These are phyloP conservation scores for Umbilicus rupestris DNA, from an alignment of 164 flowering plant species.

Conservation along the genomic window DNA sequence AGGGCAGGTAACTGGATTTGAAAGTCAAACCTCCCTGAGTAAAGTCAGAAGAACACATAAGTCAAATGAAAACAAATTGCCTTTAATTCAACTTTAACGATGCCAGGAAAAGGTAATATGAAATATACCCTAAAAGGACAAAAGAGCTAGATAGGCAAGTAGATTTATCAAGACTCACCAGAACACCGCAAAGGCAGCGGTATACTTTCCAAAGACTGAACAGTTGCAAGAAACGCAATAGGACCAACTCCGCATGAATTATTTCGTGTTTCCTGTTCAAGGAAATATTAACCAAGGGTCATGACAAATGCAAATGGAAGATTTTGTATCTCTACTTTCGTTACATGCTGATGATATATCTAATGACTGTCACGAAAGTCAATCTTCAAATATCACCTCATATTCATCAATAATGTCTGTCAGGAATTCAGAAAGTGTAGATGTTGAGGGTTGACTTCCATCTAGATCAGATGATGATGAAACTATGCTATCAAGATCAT, in stretches of 20 bases:
- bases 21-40: conserved; percentile 85
- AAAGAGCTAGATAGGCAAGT: conserved; percentile 2
- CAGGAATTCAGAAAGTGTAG: conserved; percentile 54
- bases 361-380: neutral
- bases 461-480: conserved; percentile 54
- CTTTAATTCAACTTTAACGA: neutral
- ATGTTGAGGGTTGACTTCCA: conserved; percentile 53
- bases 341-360: too few species aligned
- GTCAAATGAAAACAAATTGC: neutral
- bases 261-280: conserved; percentile 58
- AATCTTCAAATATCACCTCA: conserved; percentile 37
- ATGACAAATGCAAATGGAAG: neutral
- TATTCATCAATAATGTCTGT: conserved; percentile 76
- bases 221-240: conserved; percentile 71
- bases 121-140: neutral
- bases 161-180: conserved; percentile 31
- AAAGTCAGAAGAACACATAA: conserved; percentile 10
- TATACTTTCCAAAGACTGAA: conserved; percentile 50
- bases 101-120: neutral
- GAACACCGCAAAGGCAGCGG: conserved; percentile 71
- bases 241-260: conserved; percentile 74
- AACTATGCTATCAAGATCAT: conserved; percentile 83
- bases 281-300: conserved; percentile 2
- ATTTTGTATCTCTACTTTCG: neutral
- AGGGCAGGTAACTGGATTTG: conserved; percentile 82